Conservation (phyloP, 768 basidiomycete genomes). For the Serendipita sp. region DNA sequence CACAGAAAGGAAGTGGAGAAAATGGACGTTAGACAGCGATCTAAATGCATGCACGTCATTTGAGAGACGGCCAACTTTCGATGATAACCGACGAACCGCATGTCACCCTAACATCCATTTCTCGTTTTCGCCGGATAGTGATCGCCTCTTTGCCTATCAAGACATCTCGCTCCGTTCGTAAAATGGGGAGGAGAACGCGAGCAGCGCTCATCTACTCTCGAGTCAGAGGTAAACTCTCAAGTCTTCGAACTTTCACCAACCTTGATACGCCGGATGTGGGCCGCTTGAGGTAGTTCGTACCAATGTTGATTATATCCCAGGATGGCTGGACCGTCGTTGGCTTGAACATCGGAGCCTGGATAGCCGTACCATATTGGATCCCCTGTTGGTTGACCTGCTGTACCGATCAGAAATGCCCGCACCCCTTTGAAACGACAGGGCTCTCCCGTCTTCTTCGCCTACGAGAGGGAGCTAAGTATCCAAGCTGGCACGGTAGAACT, state of each 20-base stretch:
- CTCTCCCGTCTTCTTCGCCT: conserved; percentile 9
- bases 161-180: conserved; percentile 50
- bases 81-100: conserved; percentile 41
- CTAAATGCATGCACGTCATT: conserved; percentile 25
- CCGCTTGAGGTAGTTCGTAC: not conserved
- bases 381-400: not conserved
- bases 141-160: conserved; percentile 27
- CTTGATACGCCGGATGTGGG: conserved; percentile 1
- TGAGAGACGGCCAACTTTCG: not conserved
- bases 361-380: not conserved
- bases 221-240: not conserved
- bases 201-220: conserved; percentile 45
- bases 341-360: too few relatives aligned
- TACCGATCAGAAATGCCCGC: conserved; percentile 3
- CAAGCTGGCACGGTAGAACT: not conserved
- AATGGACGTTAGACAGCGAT: conserved; percentile 87
- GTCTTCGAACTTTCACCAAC: not conserved
- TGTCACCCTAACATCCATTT: conserved; percentile 69
- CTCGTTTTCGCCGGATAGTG: conserved; percentile 57
- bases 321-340: too few relatives aligned
- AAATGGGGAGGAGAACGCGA: conserved; percentile 45
- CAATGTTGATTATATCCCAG: not conserved
- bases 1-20: conserved; percentile 88
- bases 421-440: conserved; percentile 8
- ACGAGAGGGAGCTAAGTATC: not conserved